A percentile compares a stretch with the other conserved stretches of the same genome.
Conservation (phyloP, 768 basidiomycete species). For the Neoboletus brunneissimus region DNA sequence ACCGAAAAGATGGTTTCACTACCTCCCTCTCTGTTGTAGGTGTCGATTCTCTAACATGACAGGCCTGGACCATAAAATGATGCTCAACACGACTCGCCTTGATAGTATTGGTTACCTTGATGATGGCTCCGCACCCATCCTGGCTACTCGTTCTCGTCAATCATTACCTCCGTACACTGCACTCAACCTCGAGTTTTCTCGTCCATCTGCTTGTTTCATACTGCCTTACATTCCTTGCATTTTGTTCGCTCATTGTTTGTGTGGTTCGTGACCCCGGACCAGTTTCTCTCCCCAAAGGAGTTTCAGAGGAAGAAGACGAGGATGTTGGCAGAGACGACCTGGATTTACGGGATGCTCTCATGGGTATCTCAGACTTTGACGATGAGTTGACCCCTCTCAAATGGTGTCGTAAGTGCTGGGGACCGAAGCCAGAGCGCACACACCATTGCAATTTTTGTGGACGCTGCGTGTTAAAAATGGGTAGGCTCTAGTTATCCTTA, state of each 20-base stretch:
- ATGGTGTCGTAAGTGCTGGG: slow-evolving; percentile 81
- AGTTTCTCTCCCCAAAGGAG: slow-evolving; percentile 31
- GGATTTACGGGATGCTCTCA: slow-evolving; percentile 59
- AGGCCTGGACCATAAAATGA: not conserved
- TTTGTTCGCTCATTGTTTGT: slow-evolving; percentile 72
- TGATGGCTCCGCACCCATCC: slow-evolving; percentile 75
- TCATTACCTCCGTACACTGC: slow-evolving; percentile 58
- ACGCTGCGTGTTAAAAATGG: slow-evolving; percentile 83
- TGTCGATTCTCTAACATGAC: not conserved
- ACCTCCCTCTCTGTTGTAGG: slow-evolving; percentile 56
- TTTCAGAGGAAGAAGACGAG: slow-evolving; percentile 27
- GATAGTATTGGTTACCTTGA: slow-evolving; percentile 49
- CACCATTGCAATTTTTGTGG: slow-evolving; percentile 78
- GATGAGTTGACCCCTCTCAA: slow-evolving; percentile 54
- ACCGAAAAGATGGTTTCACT: slow-evolving; percentile 53
- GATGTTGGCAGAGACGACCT: slow-evolving; percentile 40
- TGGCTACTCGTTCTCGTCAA: slow-evolving; percentile 63
- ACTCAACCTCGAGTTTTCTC: slow-evolving; percentile 44
- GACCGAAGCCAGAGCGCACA: slow-evolving; percentile 73
- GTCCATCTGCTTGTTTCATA: slow-evolving; percentile 60
- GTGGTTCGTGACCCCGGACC: slow-evolving; percentile 75
- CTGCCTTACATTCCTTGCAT: slow-evolving; percentile 62
- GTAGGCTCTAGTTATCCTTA: slow-evolving; percentile 38
- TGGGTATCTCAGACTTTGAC: slow-evolving; percentile 47
- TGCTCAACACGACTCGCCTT: slow-evolving; percentile 3